These are phyloP conservation scores for Phoma sp. DNA, from an alignment of 2,329 filamentous ascomycete genomes.

Conservation along the genomic window DNA sequence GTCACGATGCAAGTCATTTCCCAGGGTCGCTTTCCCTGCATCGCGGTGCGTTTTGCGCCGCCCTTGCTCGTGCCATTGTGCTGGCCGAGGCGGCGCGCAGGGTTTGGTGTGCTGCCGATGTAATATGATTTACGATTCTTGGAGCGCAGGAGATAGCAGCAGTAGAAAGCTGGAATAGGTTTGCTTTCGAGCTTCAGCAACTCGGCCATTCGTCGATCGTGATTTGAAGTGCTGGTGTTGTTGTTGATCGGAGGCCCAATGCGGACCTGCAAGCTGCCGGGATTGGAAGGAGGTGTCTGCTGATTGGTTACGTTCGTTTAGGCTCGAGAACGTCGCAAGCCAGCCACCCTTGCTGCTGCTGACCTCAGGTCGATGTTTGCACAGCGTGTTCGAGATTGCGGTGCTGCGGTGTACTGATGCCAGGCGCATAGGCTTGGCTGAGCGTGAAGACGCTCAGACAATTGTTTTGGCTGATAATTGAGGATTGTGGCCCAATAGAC, in stretches of 20 bases:
- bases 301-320: slow-evolving; percentile 23
- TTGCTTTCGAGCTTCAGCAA: slow-evolving; percentile 31
- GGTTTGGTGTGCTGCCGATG: slow-evolving; percentile 91
- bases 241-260: slow-evolving; percentile 25
- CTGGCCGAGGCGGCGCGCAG: slow-evolving; percentile 81
- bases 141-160: slow-evolving; percentile 90
- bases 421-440: neutral
- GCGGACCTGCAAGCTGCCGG: slow-evolving; percentile 28
- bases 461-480: neutral
- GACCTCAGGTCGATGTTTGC: slow-evolving; percentile 25
- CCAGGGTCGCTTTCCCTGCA: slow-evolving; percentile 75
- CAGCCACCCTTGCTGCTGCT: slow-evolving; percentile 30
- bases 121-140: slow-evolving; percentile 78
- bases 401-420: neutral
- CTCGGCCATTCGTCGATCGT: slow-evolving; percentile 16
- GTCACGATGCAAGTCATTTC: slow-evolving; percentile 82
- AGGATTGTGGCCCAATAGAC: neutral
- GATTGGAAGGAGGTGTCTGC: slow-evolving; percentile 13
- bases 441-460: neutral
- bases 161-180: slow-evolving; percentile 84
- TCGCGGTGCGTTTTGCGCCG: slow-evolving; percentile 79
- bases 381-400: slow-evolving; percentile 5
- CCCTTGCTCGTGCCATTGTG: slow-evolving; percentile 88
- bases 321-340: slow-evolving; percentile 19
- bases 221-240: slow-evolving; percentile 14